Percentiles rank a stretch among this genome's conserved stretches.
Conservation (phyloP, 306 rosid genomes). For the Sophora flavescens region DNA sequence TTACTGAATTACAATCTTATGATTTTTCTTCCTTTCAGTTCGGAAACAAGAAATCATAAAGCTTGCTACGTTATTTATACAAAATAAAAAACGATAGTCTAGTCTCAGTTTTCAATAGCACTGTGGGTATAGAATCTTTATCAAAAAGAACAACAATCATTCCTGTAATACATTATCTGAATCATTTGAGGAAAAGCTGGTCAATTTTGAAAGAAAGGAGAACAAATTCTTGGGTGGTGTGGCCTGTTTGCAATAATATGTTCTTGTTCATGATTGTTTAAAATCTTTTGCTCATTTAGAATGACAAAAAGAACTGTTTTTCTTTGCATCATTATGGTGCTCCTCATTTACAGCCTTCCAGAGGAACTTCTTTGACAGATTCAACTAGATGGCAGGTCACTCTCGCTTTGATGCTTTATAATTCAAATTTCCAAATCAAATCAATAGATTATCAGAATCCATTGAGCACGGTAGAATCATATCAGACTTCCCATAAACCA, state of each 20-base stretch:
- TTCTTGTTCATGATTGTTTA: constrained; percentile 34
- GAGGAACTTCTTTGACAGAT: background rate
- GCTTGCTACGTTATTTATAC: background rate
- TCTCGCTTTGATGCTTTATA: constrained; percentile 21
- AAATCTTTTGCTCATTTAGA: constrained; percentile 24
- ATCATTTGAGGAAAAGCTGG: constrained; percentile 23
- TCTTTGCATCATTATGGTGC: constrained; percentile 3
- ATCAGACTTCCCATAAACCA: constrained; percentile 29
- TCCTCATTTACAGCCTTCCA: constrained; percentile 36
- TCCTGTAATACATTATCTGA: constrained; percentile 8
- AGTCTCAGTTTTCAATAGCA: constrained; percentile 27
- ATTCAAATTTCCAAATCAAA: constrained; percentile 36
- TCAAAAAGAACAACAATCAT: constrained; percentile 30
- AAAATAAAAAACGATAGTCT: too few relatives aligned
- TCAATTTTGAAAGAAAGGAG: constrained; percentile 1
- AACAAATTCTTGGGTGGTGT: background rate
- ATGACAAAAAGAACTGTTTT: background rate
- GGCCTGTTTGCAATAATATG: constrained; percentile 25
- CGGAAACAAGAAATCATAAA: constrained; percentile 17
- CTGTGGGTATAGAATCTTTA: background rate
- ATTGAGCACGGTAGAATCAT: constrained; percentile 3
- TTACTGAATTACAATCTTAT: constrained; percentile 14
- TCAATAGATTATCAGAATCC: constrained; percentile 32
- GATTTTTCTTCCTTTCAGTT: constrained; percentile 28
- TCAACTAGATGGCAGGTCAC: constrained; percentile 16